phyloP scores from a whole-genome alignment of 371 early-diverging fungal species.

The Syncephalastrum racemosum region DNA sequence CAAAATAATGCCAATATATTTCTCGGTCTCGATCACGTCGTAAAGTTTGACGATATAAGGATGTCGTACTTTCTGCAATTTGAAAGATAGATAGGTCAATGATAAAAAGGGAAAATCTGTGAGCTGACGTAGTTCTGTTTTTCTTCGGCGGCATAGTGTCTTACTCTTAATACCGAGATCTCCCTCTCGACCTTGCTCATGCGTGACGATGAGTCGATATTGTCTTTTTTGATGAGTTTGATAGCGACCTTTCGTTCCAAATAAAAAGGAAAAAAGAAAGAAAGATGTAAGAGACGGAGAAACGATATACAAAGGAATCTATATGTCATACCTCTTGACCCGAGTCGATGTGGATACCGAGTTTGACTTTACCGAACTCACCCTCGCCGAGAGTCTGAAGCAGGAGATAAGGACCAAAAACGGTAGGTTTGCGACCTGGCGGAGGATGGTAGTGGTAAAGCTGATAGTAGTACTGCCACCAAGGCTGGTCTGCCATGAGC shows the following conservation, averaged over 20 bases:
- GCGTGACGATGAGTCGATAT: conserved; percentile 75
- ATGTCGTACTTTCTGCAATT: conserved; percentile 75
- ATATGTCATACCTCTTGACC: conserved; percentile 80
- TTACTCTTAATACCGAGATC: conserved; percentile 81
- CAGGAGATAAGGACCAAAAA: conserved; percentile 94
- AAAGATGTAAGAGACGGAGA: conserved; percentile 5
- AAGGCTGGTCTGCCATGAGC: conserved; percentile 29
- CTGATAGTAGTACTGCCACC: conserved; percentile 50
- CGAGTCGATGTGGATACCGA: conserved; percentile 89
- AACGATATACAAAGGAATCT: conserved; percentile 2
- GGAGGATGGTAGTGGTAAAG: conserved; percentile 47
- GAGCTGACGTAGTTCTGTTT: too few relatives aligned
- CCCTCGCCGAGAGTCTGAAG: conserved; percentile 98
- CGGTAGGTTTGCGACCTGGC: conserved; percentile 50
- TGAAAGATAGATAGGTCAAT: neutral
- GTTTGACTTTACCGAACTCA: conserved; percentile 98
- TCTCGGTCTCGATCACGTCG: conserved; percentile 96
- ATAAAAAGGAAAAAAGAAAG: too few relatives aligned
- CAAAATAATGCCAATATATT: conserved; percentile 93
- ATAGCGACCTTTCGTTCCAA: conserved; percentile 69
- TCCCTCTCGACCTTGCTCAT: conserved; percentile 82
- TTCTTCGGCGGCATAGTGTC: neutral
- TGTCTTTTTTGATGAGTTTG: conserved; percentile 80
- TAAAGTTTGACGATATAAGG: conserved; percentile 90
- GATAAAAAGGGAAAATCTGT: conserved; percentile 1